Conservation (phyloP, 345 rosid genomes). For the Triadica sebifera region DNA sequence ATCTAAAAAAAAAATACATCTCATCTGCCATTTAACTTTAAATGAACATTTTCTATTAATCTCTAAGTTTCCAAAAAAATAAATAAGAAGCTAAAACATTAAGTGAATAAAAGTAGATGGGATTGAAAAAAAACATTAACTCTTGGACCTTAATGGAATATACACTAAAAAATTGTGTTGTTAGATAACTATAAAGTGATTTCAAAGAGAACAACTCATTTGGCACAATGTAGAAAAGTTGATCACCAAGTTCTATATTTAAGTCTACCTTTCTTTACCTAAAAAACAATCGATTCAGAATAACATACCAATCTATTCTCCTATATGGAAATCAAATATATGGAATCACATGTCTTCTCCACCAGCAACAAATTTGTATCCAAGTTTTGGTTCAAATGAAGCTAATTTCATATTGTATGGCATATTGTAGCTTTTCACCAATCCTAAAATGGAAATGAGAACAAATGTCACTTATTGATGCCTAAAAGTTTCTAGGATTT, state of each 20-base stretch:
- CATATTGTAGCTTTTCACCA: constrained; percentile 87
- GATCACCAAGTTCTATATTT: neutral
- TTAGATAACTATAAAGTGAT: neutral
- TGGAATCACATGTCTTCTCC: constrained; percentile 93
- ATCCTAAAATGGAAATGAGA: constrained; percentile 57
- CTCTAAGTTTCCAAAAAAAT: neutral
- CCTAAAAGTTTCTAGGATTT: too few relatives aligned
- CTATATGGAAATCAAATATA: constrained; percentile 71
- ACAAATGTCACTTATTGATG: too few relatives aligned
- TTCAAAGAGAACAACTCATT: neutral
- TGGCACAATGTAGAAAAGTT: too few relatives aligned
- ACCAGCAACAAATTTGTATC: constrained; percentile 78
- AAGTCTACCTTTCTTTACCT: neutral
- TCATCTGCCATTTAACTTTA: neutral
- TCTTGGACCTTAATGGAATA: neutral
- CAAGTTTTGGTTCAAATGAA: constrained; percentile 70
- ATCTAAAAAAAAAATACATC: neutral
- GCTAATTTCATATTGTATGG: constrained; percentile 79
- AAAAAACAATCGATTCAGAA: too few relatives aligned
- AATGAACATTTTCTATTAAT: neutral
- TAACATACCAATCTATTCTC: constrained; percentile 57
- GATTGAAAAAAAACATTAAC: neutral
- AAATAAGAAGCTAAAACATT: neutral
- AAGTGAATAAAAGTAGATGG: neutral
- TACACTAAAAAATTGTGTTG: neutral